Base-by-base conservation (phyloP, 441 rosid genomes). In the Mallotus repandus region DNA sequence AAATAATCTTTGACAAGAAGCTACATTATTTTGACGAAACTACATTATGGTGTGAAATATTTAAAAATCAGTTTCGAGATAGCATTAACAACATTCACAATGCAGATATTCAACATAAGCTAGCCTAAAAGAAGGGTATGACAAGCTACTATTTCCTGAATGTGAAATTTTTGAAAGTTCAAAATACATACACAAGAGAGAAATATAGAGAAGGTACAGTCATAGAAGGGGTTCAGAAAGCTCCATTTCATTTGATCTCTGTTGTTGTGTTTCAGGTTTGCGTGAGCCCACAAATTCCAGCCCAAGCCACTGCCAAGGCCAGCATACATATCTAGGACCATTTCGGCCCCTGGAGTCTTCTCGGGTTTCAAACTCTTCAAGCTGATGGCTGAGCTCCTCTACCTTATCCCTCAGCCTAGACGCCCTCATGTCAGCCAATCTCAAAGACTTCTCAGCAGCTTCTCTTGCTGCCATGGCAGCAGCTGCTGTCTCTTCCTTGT, bases 251-350 rank as follows among this genome's bases (percentile, higher is more conserved):
- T 95, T 93, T 14, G 96, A 89, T 77, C 65, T 81, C 66, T 84
- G 83, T 69, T 76, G 85, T 63, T 76, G 89, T 70, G 79, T 73
- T 58, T 91, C 92, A 71, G 85, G 68, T 66, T 62, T 84, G 75
- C 66, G 84, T 58, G 76, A 32, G 61, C 98, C 99, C 15, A 90
- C 98, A 74, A 90, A 86, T 82, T 91, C 96, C 63, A 93, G 60
- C 52, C 99, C 98, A 43, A 95, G 97, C 95, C 97, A 94, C 78
- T 95, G 99, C 99, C 97, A 93, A 4, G 97, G 99, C 98, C 99
- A 95, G 76, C 99, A 95, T 49, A 80, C 91, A 73, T 93, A 95
- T 78, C 98, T 86, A 11, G 94, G 80, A 52, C 86, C 74, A 73
- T 77, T 81, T 57, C 71, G 83, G 46, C 89, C 81, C 71, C 81